Evolutionary conservation across 371 early-diverging fungal species (phyloP), one percentile per base, ranked within the genome.

Genomic region (Actinomortierella ambigua): DNA sequence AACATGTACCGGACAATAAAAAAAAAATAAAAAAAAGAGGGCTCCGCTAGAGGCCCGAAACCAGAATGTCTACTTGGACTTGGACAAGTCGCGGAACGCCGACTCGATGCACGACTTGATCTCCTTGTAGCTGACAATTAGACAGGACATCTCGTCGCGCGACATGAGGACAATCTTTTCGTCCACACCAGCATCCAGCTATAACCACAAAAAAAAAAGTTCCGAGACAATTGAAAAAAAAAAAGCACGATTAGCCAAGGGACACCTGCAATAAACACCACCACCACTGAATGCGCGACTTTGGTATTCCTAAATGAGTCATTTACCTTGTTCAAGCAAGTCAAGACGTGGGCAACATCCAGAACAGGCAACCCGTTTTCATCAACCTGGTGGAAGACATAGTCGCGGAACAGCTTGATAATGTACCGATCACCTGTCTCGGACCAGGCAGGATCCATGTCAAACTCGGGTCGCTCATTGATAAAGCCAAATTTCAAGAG

Each of bases 381-480:
- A 73, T 96, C 92, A 11, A 95, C 94, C 75, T 95, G 94, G 76
- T 98, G 98, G 75, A 98, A 98, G 18, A 98, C 90, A 69, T 94
- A 96, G 70, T 98, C 98, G 56, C 97, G 85, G 69, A 98, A 97
- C 27, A 98, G 82, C 76, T 95, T 96, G 58, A 97, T 88, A 50
- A 97, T 85, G 73, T 98, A 98, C 40, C 95, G 79, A 76, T 97
- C 97, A 8, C 98, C 98, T 0, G 96, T 95, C 76, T 98, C 98
- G 8, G 96, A 88, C 98, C 98, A 98, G 50, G 88, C 85, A 4
- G 93, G 88, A 75, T 96, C 97, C 80, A 89, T 83, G 46, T 90
- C 91, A 68, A 91, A 93, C 90, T 96, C 97, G 29, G 96, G 95
- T 52, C 98, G 81, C 79, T 98, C 98, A 65, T 94, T 95, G 63